Percentiles rank a stretch among this genome's conserved stretches.
These are phyloP conservation scores for Ceratocystis smalleyi DNA, from an alignment of 2,329 filamentous ascomycete species.

Conservation along the genomic window DNA sequence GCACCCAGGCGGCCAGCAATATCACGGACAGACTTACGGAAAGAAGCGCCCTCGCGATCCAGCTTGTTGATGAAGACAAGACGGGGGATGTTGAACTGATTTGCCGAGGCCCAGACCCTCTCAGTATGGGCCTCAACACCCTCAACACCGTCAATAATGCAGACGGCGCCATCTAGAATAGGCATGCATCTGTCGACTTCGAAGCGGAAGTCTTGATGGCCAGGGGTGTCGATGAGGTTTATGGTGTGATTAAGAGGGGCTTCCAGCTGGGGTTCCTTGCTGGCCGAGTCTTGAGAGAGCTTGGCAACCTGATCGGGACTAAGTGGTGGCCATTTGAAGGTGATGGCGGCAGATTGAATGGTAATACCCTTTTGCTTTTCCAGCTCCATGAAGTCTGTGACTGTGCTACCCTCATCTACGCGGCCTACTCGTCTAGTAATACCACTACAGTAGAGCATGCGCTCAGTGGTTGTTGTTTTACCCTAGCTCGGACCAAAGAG, in stretches of 20 bases:
- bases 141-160: slow-evolving; percentile 80
- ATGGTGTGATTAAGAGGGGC: slow-evolving; percentile 34
- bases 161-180: slow-evolving; percentile 80
- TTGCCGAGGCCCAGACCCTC: slow-evolving; percentile 85
- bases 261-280: background rate
- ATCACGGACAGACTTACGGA: slow-evolving; percentile 72
- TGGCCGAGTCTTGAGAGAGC: background rate
- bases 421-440: slow-evolving; percentile 71
- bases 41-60: slow-evolving; percentile 61
- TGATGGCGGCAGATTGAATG: slow-evolving; percentile 89
- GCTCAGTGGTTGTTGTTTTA: slow-evolving; percentile 96
- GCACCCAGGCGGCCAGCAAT: slow-evolving; percentile 63
- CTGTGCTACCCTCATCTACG: slow-evolving; percentile 91
- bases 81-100: slow-evolving; percentile 68
- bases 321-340: slow-evolving; percentile 71
- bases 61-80: slow-evolving; percentile 67
- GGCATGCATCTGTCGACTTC: slow-evolving; percentile 84
- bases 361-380: slow-evolving; percentile 56
- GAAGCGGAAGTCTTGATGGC: slow-evolving; percentile 94
- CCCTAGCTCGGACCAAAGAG: slow-evolving; percentile 34
- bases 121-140: slow-evolving; percentile 96
- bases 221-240: slow-evolving; percentile 90
- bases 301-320: slow-evolving; percentile 20
- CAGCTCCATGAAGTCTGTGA: slow-evolving; percentile 89
- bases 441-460: slow-evolving; percentile 95